Evolutionary conservation across 192 early-diverging fungal genomes (phyloP), one percentile per base, ranked within the genome.

Genomic region (Umbelopsis ramanniana): DNA sequence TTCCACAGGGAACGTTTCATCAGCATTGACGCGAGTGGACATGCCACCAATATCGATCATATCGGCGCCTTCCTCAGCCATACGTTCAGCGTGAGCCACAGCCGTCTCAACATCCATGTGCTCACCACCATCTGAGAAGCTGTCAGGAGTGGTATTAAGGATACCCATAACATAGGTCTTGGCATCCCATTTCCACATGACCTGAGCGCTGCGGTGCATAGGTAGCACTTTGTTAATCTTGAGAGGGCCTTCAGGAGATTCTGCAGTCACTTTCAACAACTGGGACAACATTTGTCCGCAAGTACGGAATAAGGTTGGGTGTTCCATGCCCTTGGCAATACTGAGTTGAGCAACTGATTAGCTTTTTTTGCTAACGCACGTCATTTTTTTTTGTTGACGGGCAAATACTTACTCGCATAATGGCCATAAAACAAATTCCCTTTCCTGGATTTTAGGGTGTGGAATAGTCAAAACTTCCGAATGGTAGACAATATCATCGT

Each of bases 21-120:
- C 83, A 2, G 97, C 89, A 26, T 90, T 86, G 23, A 97, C 97
- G 6, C 95, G 88, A 4, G 97, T 99, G 4, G 95, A 96, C 86
- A 92, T 89, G 3, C 97, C 97, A 46, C 97, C 97, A 76, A 99
- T 89, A 80, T 99, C 97, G 46, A 99, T 89, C 23, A 99, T 93
- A 71, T 95, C 92, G 0, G 93, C 94, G 22, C 97, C 96, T 50
- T 87, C 86, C 10, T 80, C 77, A 11, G 90, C 67, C 87, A 98
- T 92, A 33, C 79, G 76, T 37, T 83, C 71, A 2, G 94, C 94
- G 17, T 87, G 84, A 26, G 81, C 74, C 10, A 88, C 87, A 7
- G 96, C 97, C 2, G 74, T 69, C 17, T 93, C 91, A 6, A 88
- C 66, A 7, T 83, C 76, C 46, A 72, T 74, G 79, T 87, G 90